phyloP scores from a whole-genome alignment of 2,329 filamentous ascomycete genomes.

The Fusarium pseudograminearum region DNA sequence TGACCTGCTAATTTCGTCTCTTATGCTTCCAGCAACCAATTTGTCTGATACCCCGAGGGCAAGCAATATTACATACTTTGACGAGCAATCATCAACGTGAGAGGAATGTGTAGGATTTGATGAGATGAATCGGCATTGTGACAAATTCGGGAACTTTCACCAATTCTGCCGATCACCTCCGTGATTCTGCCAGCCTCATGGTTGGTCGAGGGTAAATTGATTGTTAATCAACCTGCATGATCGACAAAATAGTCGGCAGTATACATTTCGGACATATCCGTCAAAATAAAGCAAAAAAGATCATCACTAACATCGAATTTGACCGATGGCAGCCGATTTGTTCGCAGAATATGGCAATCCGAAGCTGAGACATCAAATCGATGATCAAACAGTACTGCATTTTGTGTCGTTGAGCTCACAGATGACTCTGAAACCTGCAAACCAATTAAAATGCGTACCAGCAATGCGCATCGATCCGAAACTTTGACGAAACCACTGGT shows the following conservation, averaged over 20 bases:
- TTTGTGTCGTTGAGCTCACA: constrained; percentile 18
- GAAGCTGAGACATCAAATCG: constrained; percentile 6
- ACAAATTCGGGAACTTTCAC: neutral
- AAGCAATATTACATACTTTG: neutral
- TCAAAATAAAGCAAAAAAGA: neutral
- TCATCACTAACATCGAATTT: neutral
- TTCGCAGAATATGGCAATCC: neutral
- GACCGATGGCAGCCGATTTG: neutral
- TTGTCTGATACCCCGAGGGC: no score
- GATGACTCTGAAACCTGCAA: neutral
- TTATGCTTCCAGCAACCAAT: no score
- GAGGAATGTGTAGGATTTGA: neutral
- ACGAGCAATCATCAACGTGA: neutral
- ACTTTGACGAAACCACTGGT: constrained; percentile 23
- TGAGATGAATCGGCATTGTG: neutral
- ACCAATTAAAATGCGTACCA: constrained; percentile 23
- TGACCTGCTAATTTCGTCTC: no score
- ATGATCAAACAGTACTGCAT: constrained; percentile 10
- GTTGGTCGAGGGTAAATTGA: constrained; percentile 19
- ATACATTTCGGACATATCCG: constrained; percentile 18
- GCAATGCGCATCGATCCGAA: constrained; percentile 17
- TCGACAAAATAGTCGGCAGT: constrained; percentile 1
- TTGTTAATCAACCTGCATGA: neutral
- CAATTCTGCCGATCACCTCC: neutral
- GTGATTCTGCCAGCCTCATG: neutral